Conservation (phyloP, 179 eudicot species). For the Amaranthus tricolor region DNA sequence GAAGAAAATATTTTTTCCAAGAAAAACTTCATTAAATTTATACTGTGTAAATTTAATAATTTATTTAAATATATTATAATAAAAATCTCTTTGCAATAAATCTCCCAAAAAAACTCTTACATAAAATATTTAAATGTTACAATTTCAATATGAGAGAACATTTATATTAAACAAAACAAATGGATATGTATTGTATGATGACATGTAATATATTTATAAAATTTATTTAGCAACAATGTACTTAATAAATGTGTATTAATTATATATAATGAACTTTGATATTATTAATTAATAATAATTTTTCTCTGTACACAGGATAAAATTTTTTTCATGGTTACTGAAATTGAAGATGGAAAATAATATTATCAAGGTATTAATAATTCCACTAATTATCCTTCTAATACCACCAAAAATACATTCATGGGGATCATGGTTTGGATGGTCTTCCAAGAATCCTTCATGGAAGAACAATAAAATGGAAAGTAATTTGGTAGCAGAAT, state of each 20-base stretch:
- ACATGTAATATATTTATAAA: neutral
- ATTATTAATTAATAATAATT: neutral
- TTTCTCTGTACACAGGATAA: slow-evolving; percentile 18
- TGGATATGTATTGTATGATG: neutral
- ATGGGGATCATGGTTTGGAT: slow-evolving; percentile 36
- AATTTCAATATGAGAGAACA: neutral
- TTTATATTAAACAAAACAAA: neutral
- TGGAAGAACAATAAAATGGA: neutral
- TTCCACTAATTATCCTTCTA: slow-evolving; percentile 4
- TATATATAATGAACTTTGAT: neutral
- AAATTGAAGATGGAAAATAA: slow-evolving; percentile 13
- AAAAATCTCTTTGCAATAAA: too few species aligned
- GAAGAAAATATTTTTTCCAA: too few species aligned
- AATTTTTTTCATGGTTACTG: neutral
- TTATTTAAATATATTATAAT: too few species aligned
- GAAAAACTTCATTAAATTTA: too few species aligned
- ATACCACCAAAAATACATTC: slow-evolving; percentile 14
- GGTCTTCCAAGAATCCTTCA: slow-evolving; percentile 19
- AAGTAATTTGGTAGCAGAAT: slow-evolving; percentile 36
- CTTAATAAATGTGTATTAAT: neutral
- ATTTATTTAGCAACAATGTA: neutral
- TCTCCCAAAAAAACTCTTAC: too few species aligned
- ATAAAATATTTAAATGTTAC: neutral
- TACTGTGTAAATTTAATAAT: too few species aligned
- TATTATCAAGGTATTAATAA: neutral